Conservation (phyloP, 768 basidiomycete species). For the Galerina sulciceps region DNA sequence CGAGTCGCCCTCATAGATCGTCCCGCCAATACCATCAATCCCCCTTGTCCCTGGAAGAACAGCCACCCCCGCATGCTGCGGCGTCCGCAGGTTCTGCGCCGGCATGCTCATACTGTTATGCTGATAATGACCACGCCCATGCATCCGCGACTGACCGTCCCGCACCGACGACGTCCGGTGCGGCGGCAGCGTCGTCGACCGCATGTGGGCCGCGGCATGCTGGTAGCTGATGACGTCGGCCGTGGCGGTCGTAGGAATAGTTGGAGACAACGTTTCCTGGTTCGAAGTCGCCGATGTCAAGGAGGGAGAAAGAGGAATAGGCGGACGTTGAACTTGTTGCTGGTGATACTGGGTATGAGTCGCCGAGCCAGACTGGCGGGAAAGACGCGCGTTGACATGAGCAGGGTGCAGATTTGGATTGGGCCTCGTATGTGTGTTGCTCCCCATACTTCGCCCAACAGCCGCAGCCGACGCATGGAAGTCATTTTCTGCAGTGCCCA, state of each 20-base stretch:
- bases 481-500: conserved; percentile 38
- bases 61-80: conserved; percentile 34
- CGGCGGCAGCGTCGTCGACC: conserved; percentile 50
- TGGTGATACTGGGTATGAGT: conserved; percentile 12
- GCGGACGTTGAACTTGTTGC: conserved; percentile 22
- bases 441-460: conserved; percentile 7
- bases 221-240: conserved; percentile 24
- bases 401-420: conserved; percentile 27
- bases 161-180: conserved; percentile 31
- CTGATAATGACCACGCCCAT: conserved; percentile 42
- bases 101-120: conserved; percentile 53
- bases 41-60: conserved; percentile 23
- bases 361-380: conserved; percentile 22
- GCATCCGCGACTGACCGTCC: conserved; percentile 26
- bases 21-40: conserved; percentile 17
- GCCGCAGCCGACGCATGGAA: conserved; percentile 32
- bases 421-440: conserved; percentile 9
- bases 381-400: conserved; percentile 31
- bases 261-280: conserved; percentile 12
- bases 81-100: conserved; percentile 34
- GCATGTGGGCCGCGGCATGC: conserved; percentile 36
- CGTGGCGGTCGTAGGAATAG: background rate
- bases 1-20: conserved; percentile 23
- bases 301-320: conserved; percentile 18
- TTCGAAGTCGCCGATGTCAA: conserved; percentile 11